Percentiles rank a stretch among this genome's conserved stretches.
Evolutionary conservation across 352 stramenopile genomes (phyloP).

Genomic region (Phytophthora hybrid): DNA sequence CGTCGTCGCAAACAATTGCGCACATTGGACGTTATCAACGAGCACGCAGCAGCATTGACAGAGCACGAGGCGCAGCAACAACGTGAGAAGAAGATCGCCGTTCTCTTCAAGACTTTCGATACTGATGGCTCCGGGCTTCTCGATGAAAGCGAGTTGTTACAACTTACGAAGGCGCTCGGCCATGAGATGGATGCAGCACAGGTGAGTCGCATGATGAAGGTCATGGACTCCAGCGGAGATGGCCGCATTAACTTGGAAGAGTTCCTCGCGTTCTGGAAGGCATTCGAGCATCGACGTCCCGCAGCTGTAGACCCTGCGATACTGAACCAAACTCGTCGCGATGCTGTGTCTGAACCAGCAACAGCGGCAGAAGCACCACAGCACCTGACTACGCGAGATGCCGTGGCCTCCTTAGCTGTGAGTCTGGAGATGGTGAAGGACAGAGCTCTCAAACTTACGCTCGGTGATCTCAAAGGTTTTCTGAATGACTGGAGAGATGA

Average conservation of each 20-base stretch:
- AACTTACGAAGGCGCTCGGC: slow-evolving; percentile 56
- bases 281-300: slow-evolving; percentile 51
- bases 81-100: slow-evolving; percentile 43
- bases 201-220: slow-evolving; percentile 59
- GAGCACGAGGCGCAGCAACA: slow-evolving; percentile 42
- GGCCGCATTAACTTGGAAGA: slow-evolving; percentile 65
- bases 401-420: slow-evolving; percentile 49
- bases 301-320: slow-evolving; percentile 16
- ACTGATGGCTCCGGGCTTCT: slow-evolving; percentile 61
- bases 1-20: slow-evolving; percentile 51
- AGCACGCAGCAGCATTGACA: slow-evolving; percentile 46
- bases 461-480: slow-evolving; percentile 52
- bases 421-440: slow-evolving; percentile 65
- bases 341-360: slow-evolving; percentile 26
- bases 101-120: slow-evolving; percentile 71
- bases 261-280: slow-evolving; percentile 75
- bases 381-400: slow-evolving; percentile 30
- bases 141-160: slow-evolving; percentile 59
- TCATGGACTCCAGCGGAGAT: slow-evolving; percentile 74
- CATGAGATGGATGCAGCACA: slow-evolving; percentile 55
- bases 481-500: slow-evolving; percentile 72
- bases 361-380: neutral
- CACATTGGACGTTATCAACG: slow-evolving; percentile 41
- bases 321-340: slow-evolving; percentile 31
- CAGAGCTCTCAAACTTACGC: slow-evolving; percentile 51